Conservation (phyloP, 495 filamentous ascomycete species). For the Thozetella sp. region DNA sequence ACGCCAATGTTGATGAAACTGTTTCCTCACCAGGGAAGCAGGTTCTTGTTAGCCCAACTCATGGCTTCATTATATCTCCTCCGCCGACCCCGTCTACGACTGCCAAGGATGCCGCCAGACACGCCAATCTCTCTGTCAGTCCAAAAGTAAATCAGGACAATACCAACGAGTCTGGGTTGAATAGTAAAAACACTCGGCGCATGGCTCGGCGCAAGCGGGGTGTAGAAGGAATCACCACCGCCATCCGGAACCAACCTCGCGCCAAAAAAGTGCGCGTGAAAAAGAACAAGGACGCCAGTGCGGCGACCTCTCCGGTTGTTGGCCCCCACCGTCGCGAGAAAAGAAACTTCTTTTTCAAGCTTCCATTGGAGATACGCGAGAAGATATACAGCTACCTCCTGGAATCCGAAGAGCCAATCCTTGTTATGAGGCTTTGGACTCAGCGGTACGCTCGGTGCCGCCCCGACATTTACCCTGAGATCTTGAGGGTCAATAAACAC, state of each 20-base stretch:
- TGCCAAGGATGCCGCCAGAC: too few species aligned
- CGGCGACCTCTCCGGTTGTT: background rate
- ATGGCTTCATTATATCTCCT: too few species aligned
- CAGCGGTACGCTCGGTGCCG: constrained; percentile 7
- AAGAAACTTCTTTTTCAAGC: constrained; percentile 11
- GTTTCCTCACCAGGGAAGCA: too few species aligned
- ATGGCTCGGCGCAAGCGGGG: background rate
- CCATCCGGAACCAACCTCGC: background rate
- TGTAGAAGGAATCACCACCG: background rate
- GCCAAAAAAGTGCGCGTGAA: background rate
- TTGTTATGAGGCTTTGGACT: constrained; percentile 33
- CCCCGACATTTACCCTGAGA: constrained; percentile 20
- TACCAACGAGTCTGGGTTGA: background rate
- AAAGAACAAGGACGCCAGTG: background rate
- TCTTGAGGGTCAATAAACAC: constrained; percentile 29
- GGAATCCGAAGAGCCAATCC: constrained; percentile 26
- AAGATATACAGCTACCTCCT: constrained; percentile 35
- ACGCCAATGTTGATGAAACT: too few species aligned
- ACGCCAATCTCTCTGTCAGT: background rate
- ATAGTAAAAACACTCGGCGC: background rate
- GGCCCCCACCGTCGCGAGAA: background rate
- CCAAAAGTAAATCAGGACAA: background rate
- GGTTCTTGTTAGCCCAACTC: too few species aligned
- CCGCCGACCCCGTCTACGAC: too few species aligned
- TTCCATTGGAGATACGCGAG: constrained; percentile 34